These are phyloP conservation scores for Stropharia rugosoannulata DNA, from an alignment of 768 basidiomycete genomes.

Conservation along the genomic window DNA sequence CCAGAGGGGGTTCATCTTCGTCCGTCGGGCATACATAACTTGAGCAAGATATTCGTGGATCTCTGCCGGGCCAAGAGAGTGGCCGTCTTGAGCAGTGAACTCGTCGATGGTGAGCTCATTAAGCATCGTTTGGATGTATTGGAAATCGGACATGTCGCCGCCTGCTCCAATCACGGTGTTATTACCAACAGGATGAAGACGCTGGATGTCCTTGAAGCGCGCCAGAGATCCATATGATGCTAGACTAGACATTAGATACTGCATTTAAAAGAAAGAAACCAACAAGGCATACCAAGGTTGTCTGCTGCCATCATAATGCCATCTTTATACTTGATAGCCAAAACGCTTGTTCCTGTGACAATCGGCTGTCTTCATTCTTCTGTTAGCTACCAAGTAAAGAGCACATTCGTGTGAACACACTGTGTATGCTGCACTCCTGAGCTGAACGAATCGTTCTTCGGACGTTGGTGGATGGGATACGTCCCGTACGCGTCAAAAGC, in stretches of 20 bases:
- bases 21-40: conserved; percentile 86
- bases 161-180: conserved; percentile 89
- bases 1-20: conserved; percentile 93
- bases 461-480: conserved; percentile 68
- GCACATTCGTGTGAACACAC: conserved; percentile 35
- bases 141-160: conserved; percentile 98
- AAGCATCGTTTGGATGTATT: conserved; percentile 81
- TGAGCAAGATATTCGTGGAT: conserved; percentile 92
- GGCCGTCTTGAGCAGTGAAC: conserved; percentile 78
- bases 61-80: conserved; percentile 80
- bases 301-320: conserved; percentile 99
- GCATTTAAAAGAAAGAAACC: not conserved
- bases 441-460: conserved; percentile 57
- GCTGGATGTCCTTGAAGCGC: conserved; percentile 91
- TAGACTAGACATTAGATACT: conserved; percentile 22
- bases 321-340: conserved; percentile 93
- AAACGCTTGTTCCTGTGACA: conserved; percentile 95
- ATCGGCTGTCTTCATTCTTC: conserved; percentile 73
- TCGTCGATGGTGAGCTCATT: conserved; percentile 80
- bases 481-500: conserved; percentile 74
- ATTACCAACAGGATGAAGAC: conserved; percentile 81
- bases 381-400: not conserved
- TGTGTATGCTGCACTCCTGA: conserved; percentile 80
- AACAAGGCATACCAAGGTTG: conserved; percentile 72
- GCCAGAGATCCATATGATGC: conserved; percentile 98